A percentile compares a stretch with the other conserved stretches of the same genome.
Evolutionary conservation across 164 flowering plant species (phyloP).

Genomic region (Hamamelis virginiana): DNA sequence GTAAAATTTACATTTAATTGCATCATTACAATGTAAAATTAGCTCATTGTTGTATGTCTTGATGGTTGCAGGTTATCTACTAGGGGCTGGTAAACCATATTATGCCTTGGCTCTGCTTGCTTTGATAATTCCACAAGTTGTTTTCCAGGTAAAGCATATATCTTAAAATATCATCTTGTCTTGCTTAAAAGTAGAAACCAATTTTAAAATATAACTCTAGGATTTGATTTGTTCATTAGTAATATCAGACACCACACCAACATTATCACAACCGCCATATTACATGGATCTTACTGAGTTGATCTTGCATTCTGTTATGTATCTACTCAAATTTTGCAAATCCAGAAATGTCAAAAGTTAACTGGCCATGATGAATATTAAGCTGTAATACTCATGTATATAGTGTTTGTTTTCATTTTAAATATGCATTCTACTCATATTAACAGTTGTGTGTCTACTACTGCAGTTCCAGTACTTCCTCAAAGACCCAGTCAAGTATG

Average conservation of each 20-base stretch:
- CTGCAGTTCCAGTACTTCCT: conserved; percentile 89
- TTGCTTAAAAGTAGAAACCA: not conserved
- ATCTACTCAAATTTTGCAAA: no score
- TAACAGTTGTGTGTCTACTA: not conserved
- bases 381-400: no score
- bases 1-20: not conserved
- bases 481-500: conserved; percentile 88
- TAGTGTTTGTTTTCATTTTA: no score
- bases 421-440: not conserved
- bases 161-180: no score
- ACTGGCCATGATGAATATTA: no score
- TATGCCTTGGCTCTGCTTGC: conserved; percentile 77
- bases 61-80: conserved; percentile 63
- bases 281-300: no score
- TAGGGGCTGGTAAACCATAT: conserved; percentile 78
- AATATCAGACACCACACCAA: no score
- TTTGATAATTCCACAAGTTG: conserved; percentile 70
- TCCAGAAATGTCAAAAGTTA: no score
- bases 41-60: not conserved
- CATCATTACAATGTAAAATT: not conserved
- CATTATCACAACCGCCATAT: no score
- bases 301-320: no score
- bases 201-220: not conserved
- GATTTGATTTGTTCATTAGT: no score
- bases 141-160: conserved; percentile 70